Conservation (phyloP, 345 rosid genomes). For the Eutrema heterophyllum region DNA sequence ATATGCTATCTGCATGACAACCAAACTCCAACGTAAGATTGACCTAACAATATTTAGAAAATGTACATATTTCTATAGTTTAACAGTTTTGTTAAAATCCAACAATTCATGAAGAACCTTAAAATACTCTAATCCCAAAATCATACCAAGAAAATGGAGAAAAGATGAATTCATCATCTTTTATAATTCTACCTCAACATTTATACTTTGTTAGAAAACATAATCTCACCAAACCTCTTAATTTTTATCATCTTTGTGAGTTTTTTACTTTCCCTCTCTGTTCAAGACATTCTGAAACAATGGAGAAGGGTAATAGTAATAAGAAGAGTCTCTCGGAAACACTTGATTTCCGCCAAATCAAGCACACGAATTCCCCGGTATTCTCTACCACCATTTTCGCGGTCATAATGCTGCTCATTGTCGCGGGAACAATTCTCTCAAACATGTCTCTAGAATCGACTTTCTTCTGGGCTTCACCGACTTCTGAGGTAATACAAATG, state of each 20-base stretch:
- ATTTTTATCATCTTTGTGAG: not conserved
- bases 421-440: conserved; percentile 28
- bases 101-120: conserved; percentile 25
- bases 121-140: conserved; percentile 14
- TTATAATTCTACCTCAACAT: not conserved
- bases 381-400: conserved; percentile 28
- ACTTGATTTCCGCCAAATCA: conserved; percentile 12
- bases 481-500: conserved; percentile 16
- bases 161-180: not conserved
- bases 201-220: not conserved
- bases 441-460: conserved; percentile 22
- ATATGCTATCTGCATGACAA: conserved; percentile 21
- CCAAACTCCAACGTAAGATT: conserved; percentile 31
- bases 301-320: conserved; percentile 22
- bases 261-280: conserved; percentile 12
- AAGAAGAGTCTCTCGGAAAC: conserved; percentile 16
- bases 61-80: not conserved
- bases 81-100: not conserved
- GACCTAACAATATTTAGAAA: conserved; percentile 15
- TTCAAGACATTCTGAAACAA: conserved; percentile 20
- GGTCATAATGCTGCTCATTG: conserved; percentile 39
- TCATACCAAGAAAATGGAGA: not conserved
- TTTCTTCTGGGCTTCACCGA: not conserved
- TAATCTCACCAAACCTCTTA: conserved; percentile 6
- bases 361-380: conserved; percentile 25